Base-by-base conservation (phyloP, 2,329 filamentous ascomycete species). In the Penicillium expansum region DNA sequence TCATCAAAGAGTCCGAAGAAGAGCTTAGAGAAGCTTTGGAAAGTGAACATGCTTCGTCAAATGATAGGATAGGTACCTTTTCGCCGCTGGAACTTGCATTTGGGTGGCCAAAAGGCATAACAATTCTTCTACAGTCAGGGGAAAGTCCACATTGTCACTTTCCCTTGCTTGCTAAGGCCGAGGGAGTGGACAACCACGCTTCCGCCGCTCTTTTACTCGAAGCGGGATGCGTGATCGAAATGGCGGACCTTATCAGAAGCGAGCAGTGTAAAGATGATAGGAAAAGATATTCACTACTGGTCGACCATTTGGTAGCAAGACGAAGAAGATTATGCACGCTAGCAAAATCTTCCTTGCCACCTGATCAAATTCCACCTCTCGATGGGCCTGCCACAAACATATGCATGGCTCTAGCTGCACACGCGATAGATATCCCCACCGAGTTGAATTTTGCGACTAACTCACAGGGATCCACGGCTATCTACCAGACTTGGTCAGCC, bases 71-170 rank as follows among this genome's bases (percentile, higher is more conserved):
- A 10, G 18, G 39, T 1, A 2, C 13, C 16, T 9, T 13, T 8
- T 39, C 44, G 13, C 10, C 45, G 8, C 44, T 59, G 10, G 37
- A 59, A 10, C 22, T 56, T 5, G 53, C 57, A 3, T 18, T 59
- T 16, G 52, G 52, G 29, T 56, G 57, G 57, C 48, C 48, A 3
- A 48, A 41, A 32, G 57, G 57, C 0, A 29, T 56, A 2, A 29
- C 45, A 20, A 52, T 58, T 5, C 27, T 58, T 20, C 30, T 55
- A 13, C 33, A 52, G 10, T 44, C 44, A 27, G 57, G 52, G 6
- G 29, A 43, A 5, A 44, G 56, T 10, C 29, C 45, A n/a, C 24
- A 49, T 18, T 3, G 18, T 8, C 8, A 18, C 20, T 48, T 22
- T 29, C 22, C 6, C 32, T 29, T 14, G 5, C n/a, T 37, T 24